A percentile compares a stretch with the other conserved stretches of the same genome.
These are phyloP conservation scores for Podila clonocystis DNA, from an alignment of 192 early-diverging fungal species.

Conservation along the genomic window DNA sequence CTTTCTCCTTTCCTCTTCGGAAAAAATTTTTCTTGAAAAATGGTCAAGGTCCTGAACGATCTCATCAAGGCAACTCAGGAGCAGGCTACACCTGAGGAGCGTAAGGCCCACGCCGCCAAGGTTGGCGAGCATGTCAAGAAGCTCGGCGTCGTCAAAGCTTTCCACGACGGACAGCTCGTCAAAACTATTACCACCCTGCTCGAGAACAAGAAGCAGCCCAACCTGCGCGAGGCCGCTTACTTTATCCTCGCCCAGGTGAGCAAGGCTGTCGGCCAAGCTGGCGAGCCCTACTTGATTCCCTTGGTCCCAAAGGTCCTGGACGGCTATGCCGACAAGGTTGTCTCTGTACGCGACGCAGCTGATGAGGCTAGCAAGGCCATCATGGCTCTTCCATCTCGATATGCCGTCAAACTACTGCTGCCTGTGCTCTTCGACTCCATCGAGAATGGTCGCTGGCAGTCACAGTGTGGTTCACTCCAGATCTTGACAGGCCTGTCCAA, in stretches of 20 bases:
- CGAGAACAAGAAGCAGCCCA: constrained; percentile 70
- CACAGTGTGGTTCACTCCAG: constrained; percentile 57
- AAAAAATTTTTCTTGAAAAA: background rate
- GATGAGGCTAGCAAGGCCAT: constrained; percentile 40
- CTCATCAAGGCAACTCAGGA: constrained; percentile 26
- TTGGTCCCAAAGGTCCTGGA: constrained; percentile 67
- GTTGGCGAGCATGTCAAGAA: constrained; percentile 54
- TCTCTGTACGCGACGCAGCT: constrained; percentile 44
- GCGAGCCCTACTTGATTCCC: constrained; percentile 69
- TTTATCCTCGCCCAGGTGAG: constrained; percentile 62
- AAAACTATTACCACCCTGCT: constrained; percentile 61
- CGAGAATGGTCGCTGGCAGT: constrained; percentile 77
- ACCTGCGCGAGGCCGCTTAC: constrained; percentile 67
- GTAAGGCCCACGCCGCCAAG: constrained; percentile 52
- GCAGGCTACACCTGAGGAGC: background rate
- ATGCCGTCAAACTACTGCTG: constrained; percentile 57
- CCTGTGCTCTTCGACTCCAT: constrained; percentile 71
- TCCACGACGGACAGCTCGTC: constrained; percentile 64
- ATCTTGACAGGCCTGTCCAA: constrained; percentile 51
- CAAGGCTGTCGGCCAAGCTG: constrained; percentile 58
- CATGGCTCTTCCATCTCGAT: constrained; percentile 39
- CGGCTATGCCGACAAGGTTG: constrained; percentile 58
- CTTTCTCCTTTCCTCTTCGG: background rate
- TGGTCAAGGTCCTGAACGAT: constrained; percentile 44
- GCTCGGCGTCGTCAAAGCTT: constrained; percentile 64